Conservation (phyloP, 176 grass and related monocot species). For the Cenchrus purpureus region DNA sequence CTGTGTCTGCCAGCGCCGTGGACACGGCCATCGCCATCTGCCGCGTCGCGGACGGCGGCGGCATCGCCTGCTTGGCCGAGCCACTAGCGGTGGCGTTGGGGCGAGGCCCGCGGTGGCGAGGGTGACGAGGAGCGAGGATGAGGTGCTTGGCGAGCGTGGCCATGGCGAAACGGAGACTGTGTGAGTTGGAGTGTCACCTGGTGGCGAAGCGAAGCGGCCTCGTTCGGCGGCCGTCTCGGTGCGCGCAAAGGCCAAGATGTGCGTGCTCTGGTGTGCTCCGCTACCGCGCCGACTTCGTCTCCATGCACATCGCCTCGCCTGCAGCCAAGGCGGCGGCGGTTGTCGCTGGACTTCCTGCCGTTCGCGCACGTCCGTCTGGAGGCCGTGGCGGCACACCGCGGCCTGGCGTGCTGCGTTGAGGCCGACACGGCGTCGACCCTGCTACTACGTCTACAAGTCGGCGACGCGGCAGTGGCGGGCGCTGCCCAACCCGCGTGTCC, state of each 20-base stretch:
- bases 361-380: constrained; percentile 34
- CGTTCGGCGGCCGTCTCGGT: too few species aligned
- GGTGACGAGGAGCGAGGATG: constrained; percentile 53
- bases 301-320: neutral
- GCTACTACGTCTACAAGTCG: constrained; percentile 58
- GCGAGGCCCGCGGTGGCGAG: neutral
- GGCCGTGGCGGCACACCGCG: constrained; percentile 41
- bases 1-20: constrained; percentile 44
- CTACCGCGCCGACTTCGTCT: constrained; percentile 42
- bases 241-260: too few species aligned
- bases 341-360: constrained; percentile 45
- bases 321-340: neutral
- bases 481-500: constrained; percentile 47
- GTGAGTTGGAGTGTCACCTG: neutral
- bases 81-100: neutral
- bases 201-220: neutral
- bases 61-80: neutral
- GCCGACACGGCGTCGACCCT: neutral
- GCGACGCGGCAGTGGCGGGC: constrained; percentile 48
- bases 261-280: neutral
- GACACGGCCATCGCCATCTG: constrained; percentile 46
- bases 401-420: constrained; percentile 49
- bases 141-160: constrained; percentile 80
- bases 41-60: constrained; percentile 31
- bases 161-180: constrained; percentile 51